Base-by-base conservation (phyloP, 1,284 basidiomycete species). In the Tylopilus sp. region DNA sequence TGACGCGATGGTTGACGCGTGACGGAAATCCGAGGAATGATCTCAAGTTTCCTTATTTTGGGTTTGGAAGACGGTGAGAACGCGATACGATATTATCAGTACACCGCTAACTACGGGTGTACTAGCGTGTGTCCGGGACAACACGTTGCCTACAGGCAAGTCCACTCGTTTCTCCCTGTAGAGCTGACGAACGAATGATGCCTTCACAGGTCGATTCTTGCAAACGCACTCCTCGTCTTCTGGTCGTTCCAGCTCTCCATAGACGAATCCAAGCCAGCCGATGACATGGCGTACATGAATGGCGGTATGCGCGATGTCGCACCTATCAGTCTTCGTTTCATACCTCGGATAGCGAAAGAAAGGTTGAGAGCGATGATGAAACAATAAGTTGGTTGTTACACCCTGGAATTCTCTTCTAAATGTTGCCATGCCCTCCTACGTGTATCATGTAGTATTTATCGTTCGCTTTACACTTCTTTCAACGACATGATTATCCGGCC, bases 121-220 rank as follows among this genome's bases (percentile, higher is more conserved):
- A n/a, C 17, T 26, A 62, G 53, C 5, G 43, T 52, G 15, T 59
- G 59, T 28, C 60, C 62, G 1, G 60, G 53, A 32, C 57, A 57
- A 35, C 44, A 60, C n/a, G 10, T 57, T 26, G 49, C 49, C 5
- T 43, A n/a, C 14, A 50, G 44, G 52, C 26, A 50, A 49, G 60
- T 53, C 4, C 17, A 8, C 11, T 22, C 13, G 11, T 19, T 25
- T 1, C 7, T 26, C 9, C 2, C 25, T 17, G 9, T 13, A 3
- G 17, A 24, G 8, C 41, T 52, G 20, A 60, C 13, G 11, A 24
- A 26, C 25, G 14, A 17, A 7, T n/a, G 22, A 31, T 8, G 4
- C 17, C 20, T 37, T 32, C 13, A 32, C 32, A 60, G 50, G 22
- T 64, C 52, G 14, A 4, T 62, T 26, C 62, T 53, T 39, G 54